Conservation (phyloP, 2,329 filamentous ascomycete species). For the Diaporthe helianthi region DNA sequence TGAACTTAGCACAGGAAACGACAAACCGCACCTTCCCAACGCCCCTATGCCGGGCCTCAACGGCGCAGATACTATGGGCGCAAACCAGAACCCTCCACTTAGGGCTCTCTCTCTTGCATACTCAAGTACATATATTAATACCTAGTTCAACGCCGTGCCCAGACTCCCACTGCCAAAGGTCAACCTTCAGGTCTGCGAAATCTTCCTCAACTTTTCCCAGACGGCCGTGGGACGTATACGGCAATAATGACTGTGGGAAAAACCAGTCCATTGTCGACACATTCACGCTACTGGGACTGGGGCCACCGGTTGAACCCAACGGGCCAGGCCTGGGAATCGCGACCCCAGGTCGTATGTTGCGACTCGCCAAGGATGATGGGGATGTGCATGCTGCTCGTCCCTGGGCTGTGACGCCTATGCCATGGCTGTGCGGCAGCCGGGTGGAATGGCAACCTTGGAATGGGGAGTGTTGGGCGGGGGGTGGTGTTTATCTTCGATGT, state of each 20-base stretch:
- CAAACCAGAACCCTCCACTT: slow-evolving; percentile 53
- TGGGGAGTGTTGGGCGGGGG: no score
- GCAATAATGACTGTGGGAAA: slow-evolving; percentile 57
- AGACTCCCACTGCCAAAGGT: slow-evolving; percentile 36
- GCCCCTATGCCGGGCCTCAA: slow-evolving; percentile 46
- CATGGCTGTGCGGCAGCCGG: neutral
- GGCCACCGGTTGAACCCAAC: no score
- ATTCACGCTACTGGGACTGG: slow-evolving; percentile 50
- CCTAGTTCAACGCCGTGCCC: slow-evolving; percentile 46
- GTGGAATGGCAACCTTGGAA: no score
- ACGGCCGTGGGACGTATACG: slow-evolving; percentile 51
- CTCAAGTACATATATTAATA: no score
- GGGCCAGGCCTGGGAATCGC: no score
- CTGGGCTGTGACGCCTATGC: neutral
- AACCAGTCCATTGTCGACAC: slow-evolving; percentile 44
- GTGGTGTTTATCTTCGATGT: neutral
- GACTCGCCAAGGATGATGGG: neutral
- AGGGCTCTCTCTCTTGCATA: no score
- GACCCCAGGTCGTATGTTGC: no score
- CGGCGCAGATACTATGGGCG: slow-evolving; percentile 46
- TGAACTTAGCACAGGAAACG: no score
- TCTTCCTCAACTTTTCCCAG: slow-evolving; percentile 44
- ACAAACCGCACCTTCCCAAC: slow-evolving; percentile 45
- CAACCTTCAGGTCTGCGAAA: slow-evolving; percentile 37
- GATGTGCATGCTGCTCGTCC: neutral